These are phyloP conservation scores for Pleurotus eryngii DNA, from an alignment of 768 basidiomycete species.

Conservation along the genomic window DNA sequence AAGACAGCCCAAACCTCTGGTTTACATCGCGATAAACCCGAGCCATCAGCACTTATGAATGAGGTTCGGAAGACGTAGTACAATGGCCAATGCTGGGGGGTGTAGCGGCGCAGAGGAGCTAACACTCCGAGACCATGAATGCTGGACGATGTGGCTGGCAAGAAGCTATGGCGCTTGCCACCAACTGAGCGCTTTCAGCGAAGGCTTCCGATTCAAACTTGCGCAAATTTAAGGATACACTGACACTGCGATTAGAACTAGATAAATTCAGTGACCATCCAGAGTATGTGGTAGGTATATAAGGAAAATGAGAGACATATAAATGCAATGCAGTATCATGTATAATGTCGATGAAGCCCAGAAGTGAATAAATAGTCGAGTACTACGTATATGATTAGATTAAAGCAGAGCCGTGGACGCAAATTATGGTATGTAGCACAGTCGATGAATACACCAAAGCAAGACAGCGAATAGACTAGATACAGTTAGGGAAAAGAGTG, in stretches of 20 bases:
- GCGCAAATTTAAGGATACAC: background rate
- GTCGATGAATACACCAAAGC: slow-evolving; percentile 5
- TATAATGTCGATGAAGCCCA: background rate
- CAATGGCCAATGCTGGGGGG: background rate
- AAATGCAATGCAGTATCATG: background rate
- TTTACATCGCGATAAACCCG: slow-evolving; percentile 57
- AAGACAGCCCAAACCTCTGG: slow-evolving; percentile 50
- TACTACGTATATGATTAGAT: background rate
- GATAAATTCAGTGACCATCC: slow-evolving; percentile 10
- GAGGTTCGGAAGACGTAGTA: background rate
- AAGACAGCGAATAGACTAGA: slow-evolving; percentile 2
- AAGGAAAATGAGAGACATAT: slow-evolving; percentile 11
- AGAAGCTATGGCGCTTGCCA: too few relatives aligned
- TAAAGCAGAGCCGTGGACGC: background rate
- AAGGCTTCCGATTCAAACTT: slow-evolving; percentile 1
- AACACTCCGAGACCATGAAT: slow-evolving; percentile 3
- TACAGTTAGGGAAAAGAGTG: background rate
- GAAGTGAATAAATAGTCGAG: background rate
- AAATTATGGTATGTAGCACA: background rate
- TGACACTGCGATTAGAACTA: background rate
- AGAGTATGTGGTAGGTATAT: slow-evolving; percentile 5
- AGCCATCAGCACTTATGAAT: slow-evolving; percentile 30
- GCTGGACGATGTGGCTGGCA: too few relatives aligned
- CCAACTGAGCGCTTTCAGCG: background rate
- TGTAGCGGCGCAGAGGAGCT: background rate